Percentiles rank a stretch among this genome's conserved stretches.
These are phyloP conservation scores for Phascolomyces articulosus DNA, from an alignment of 371 early-diverging fungal species.

Conservation along the genomic window DNA sequence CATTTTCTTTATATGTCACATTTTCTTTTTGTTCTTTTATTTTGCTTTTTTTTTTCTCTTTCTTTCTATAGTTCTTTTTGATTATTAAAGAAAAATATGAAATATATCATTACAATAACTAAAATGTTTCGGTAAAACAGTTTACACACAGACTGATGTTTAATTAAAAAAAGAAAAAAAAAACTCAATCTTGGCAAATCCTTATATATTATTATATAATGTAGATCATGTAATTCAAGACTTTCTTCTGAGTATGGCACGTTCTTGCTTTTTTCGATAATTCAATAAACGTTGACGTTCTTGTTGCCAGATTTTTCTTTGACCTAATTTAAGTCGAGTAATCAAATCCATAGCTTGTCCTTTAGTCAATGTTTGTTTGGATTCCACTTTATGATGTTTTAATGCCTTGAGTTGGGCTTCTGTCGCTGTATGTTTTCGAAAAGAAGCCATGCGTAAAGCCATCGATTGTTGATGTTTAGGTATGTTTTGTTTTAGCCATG, in stretches of 20 bases:
- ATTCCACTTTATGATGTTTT: conserved; percentile 19
- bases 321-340: conserved; percentile 52
- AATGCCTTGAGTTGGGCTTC: conserved; percentile 53
- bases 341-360: conserved; percentile 66
- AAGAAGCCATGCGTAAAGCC: conserved; percentile 48
- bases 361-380: conserved; percentile 38
- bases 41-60: neutral
- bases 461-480: neutral
- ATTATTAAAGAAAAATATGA: no score
- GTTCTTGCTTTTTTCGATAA: neutral
- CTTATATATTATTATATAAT: no score
- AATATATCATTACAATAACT: no score
- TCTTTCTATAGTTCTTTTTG: no score
- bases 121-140: no score
- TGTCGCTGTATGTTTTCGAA: conserved; percentile 57
- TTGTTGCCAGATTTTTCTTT: conserved; percentile 28
- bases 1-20: no score
- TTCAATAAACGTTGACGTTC: neutral
- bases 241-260: neutral
- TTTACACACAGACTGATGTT: no score
- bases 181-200: no score
- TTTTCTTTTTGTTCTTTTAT: no score
- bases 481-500: conserved; percentile 45
- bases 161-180: no score
- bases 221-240: no score